Percentiles rank a stretch among this genome's conserved stretches.
These are phyloP conservation scores for Carex cristatella DNA, from an alignment of 176 grass and related monocot species.

Conservation along the genomic window DNA sequence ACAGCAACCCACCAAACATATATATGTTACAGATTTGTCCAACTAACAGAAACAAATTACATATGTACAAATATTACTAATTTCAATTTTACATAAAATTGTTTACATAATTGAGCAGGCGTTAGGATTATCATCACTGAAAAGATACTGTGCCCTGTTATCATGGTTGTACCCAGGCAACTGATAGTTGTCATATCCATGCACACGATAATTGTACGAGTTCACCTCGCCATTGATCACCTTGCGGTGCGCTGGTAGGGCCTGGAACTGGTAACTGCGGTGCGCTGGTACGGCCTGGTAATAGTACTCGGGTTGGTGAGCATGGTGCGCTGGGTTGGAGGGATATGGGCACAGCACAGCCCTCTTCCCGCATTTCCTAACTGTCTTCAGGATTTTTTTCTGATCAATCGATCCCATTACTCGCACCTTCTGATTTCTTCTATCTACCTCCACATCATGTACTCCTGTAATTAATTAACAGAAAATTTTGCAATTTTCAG, in stretches of 20 bases:
- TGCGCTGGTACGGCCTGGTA: conserved; percentile 13
- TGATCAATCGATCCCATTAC: conserved; percentile 56
- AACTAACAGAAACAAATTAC: not conserved
- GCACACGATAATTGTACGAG: conserved; percentile 78
- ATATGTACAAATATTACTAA: not conserved
- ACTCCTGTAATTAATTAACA: conserved; percentile 36
- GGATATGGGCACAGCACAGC: conserved; percentile 47
- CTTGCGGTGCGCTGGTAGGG: not conserved
- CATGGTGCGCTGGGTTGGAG: not conserved
- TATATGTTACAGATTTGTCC: not conserved
- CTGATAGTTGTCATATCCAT: conserved; percentile 49
- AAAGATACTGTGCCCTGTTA: conserved; percentile 27
- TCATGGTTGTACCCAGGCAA: conserved; percentile 36
- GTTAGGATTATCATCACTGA: conserved; percentile 79
- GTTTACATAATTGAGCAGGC: conserved; percentile 67
- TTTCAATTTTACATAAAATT: not conserved
- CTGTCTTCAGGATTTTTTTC: conserved; percentile 61
- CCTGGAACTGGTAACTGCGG: conserved; percentile 15
- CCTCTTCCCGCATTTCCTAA: conserved; percentile 38
- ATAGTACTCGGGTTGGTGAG: conserved; percentile 37
- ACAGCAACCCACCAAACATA: not conserved
- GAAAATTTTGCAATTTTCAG: not conserved
- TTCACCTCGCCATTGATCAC: conserved; percentile 12
- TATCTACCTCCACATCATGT: conserved; percentile 55
- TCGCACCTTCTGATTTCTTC: conserved; percentile 48